Evolutionary conservation across 2,329 filamentous ascomycete species (phyloP).

Genomic region (Sporothrix schenckii): DNA sequence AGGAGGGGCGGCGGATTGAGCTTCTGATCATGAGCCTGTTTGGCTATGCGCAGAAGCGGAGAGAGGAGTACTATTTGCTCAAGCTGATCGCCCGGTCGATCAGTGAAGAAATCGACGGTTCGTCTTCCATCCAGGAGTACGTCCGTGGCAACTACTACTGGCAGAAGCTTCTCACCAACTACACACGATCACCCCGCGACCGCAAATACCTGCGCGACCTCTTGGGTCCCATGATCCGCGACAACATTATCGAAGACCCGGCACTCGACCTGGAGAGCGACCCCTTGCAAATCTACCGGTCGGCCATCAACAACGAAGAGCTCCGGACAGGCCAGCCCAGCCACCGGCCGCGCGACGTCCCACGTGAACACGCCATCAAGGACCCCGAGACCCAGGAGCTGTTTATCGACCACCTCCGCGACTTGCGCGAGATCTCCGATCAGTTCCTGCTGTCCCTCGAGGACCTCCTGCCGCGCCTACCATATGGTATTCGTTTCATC

Average conservation of each 20-base stretch:
- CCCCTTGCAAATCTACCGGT: slow-evolving; percentile 94
- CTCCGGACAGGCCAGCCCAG: slow-evolving; percentile 86
- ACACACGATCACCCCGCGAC: slow-evolving; percentile 87
- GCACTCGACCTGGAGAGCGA: slow-evolving; percentile 93
- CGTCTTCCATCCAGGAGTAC: slow-evolving; percentile 77
- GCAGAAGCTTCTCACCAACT: slow-evolving; percentile 81
- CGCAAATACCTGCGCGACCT: slow-evolving; percentile 89
- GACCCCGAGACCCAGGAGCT: slow-evolving; percentile 89
- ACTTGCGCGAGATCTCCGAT: slow-evolving; percentile 91
- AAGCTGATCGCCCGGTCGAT: slow-evolving; percentile 84
- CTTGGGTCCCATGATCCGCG: slow-evolving; percentile 79
- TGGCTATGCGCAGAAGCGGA: slow-evolving; percentile 92
- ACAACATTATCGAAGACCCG: slow-evolving; percentile 91
- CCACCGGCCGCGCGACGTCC: slow-evolving; percentile 77
- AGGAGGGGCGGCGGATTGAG: slow-evolving; percentile 89
- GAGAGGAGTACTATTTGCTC: slow-evolving; percentile 95
- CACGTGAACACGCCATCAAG: slow-evolving; percentile 90
- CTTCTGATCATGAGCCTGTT: slow-evolving; percentile 95
- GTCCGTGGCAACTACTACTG: slow-evolving; percentile 90
- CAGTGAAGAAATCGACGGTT: slow-evolving; percentile 80
- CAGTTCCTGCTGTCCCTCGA: slow-evolving; percentile 83
- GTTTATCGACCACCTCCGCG: slow-evolving; percentile 92
- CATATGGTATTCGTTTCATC: slow-evolving; percentile 87
- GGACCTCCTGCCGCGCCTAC: slow-evolving; percentile 82
- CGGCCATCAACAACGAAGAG: slow-evolving; percentile 96